phyloP scores from a whole-genome alignment of 1,284 basidiomycete species.

The Ceratobasidium theobromae region DNA sequence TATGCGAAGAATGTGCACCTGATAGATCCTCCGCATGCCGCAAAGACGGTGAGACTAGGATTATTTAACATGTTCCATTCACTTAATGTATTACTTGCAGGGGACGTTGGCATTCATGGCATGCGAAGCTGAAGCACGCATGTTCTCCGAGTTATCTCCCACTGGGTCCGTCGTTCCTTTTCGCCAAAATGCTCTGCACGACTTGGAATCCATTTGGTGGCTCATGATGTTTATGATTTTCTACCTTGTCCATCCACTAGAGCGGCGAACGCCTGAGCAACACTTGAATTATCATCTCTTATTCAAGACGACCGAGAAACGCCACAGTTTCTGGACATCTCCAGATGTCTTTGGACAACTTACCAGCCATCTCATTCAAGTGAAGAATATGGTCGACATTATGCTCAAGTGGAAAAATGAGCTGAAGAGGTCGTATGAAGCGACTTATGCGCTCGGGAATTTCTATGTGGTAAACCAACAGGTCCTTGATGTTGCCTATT shows the following conservation, averaged over 20 bases:
- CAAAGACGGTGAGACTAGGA: neutral
- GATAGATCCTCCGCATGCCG: neutral
- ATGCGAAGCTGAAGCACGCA: neutral
- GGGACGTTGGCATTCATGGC: constrained; percentile 1
- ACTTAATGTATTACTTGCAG: neutral
- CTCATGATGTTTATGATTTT: neutral
- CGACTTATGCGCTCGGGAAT: no score
- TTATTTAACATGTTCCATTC: neutral
- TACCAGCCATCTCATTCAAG: no score
- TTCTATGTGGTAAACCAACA: no score
- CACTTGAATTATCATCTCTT: no score
- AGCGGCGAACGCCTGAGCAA: no score
- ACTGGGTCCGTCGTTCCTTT: neutral
- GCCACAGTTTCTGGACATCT: no score
- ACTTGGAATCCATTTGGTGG: constrained; percentile 20
- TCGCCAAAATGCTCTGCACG: constrained; percentile 2
- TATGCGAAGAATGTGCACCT: neutral
- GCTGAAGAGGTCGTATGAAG: no score
- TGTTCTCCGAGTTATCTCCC: neutral
- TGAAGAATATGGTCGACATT: no score
- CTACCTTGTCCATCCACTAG: neutral
- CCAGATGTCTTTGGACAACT: no score
- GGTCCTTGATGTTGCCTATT: no score
- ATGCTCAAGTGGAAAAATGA: no score
- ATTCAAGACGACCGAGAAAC: no score